These are phyloP conservation scores for Brettanomyces nanus DNA, from an alignment of 805 yeast genomes.

Conservation along the genomic window DNA sequence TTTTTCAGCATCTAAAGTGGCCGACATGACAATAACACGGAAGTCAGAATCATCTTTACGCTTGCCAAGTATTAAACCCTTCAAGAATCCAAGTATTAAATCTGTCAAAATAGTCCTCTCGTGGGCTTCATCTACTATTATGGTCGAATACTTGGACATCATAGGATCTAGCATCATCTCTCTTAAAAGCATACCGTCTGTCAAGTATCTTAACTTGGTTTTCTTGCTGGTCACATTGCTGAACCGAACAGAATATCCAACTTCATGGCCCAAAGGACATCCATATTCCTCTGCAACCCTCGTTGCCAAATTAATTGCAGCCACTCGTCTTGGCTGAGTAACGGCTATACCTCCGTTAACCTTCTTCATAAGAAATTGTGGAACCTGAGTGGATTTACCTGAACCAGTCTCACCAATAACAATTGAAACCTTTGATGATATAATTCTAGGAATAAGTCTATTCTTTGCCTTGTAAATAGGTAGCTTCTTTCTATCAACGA, in stretches of 20 bases:
- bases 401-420: conserved; percentile 97
- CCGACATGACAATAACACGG: conserved; percentile 85
- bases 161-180: conserved; percentile 74
- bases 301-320: conserved; percentile 88
- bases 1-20: conserved; percentile 87
- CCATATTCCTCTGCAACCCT: conserved; percentile 91
- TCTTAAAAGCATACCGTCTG: conserved; percentile 96
- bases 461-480: conserved; percentile 74
- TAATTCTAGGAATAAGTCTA: conserved; percentile 48
- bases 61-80: conserved; percentile 43
- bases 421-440: conserved; percentile 58
- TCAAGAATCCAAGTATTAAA: conserved; percentile 79
- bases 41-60: conserved; percentile 43
- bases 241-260: conserved; percentile 91
- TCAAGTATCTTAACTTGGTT: conserved; percentile 76
- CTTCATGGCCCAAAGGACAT: conserved; percentile 64
- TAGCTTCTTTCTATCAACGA: conserved; percentile 45
- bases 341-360: conserved; percentile 62
- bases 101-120: conserved; percentile 93
- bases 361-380: conserved; percentile 71
- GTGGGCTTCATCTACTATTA: conserved; percentile 94
- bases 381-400: conserved; percentile 95
- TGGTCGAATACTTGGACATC: conserved; percentile 59
- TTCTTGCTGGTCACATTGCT: conserved; percentile 51
- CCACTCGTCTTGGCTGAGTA: conserved; percentile 96